Evolutionary conservation across 2,329 filamentous ascomycete species (phyloP), one percentile per base, ranked within the genome.

Genomic region (Fonsecaea erecta): DNA sequence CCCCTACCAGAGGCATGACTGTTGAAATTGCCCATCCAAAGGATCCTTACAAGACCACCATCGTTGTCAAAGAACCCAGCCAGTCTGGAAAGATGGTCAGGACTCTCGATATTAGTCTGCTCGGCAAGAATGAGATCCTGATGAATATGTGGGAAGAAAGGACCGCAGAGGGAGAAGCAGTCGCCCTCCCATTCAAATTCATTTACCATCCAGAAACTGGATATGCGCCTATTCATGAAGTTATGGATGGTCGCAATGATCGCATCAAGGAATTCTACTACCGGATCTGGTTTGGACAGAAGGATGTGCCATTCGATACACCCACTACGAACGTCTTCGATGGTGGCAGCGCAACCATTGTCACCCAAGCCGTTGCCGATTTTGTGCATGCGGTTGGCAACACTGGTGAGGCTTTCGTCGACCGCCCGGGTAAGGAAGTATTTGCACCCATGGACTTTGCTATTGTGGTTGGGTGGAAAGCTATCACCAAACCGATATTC

Each of bases 211-310:
- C 95, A 1, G 94, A 98, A 79, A 90, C 92, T 63, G 95, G 95
- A 32, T 99, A 97, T 76, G 94, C 96, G n/a, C 95, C 95, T 18
- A 97, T 99, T 71, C 90, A 90, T 67, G 95, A 99, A 79, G 90
- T 98, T 69, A 99, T 99, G 95, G 87, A 93, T 37, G 90, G 87
- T 62, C 92, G 95, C 75, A 99, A 99, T 76, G 94, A 99, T 76
- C 91, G 92, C 70, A 98, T 99, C 84, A 99, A 99, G 84, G 92
- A 97, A 79, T 99, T 99, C 78, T 99, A 99, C 85, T 99, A 96
- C 88, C 89, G 89, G 72, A 89, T 96, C 71, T 99, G 95, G 95
- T 99, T 99, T 73, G 95, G 93, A 48, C 86, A 93, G 66, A 93
- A 97, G 74, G 80, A 85, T 51, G 85, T 96, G 57, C 89, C 96